These are phyloP conservation scores for Synchytrium microbalum DNA, from an alignment of 371 early-diverging fungal genomes.

Conservation along the genomic window DNA sequence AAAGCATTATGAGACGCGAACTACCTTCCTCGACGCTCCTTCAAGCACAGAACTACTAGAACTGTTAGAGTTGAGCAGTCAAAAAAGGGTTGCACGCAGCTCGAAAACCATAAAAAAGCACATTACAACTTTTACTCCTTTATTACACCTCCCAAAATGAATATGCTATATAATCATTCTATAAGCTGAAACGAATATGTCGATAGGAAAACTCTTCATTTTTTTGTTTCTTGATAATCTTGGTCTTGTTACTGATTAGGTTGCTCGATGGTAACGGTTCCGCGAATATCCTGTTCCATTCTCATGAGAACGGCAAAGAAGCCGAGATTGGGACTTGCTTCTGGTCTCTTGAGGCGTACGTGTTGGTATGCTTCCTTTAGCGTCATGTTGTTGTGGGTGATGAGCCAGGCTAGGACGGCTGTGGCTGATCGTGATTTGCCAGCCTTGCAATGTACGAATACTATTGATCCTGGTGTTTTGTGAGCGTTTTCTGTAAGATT, in stretches of 20 bases:
- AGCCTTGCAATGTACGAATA: conserved; percentile 81
- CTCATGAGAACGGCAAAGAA: conserved; percentile 69
- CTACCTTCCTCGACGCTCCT: too few relatives aligned
- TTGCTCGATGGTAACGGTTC: neutral
- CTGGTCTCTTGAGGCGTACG: conserved; percentile 59
- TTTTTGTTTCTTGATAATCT: too few relatives aligned
- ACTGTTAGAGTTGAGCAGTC: too few relatives aligned
- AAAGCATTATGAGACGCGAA: too few relatives aligned
- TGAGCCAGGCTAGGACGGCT: conserved; percentile 67
- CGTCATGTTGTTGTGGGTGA: conserved; percentile 57
- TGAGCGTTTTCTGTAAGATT: conserved; percentile 23
- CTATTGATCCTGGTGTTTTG: conserved; percentile 39
- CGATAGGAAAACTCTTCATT: too few relatives aligned
- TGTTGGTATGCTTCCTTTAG: conserved; percentile 65
- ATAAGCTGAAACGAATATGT: too few relatives aligned
- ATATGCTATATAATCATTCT: too few relatives aligned
- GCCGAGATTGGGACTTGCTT: conserved; percentile 78
- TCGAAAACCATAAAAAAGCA: too few relatives aligned
- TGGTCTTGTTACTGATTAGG: neutral
- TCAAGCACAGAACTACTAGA: too few relatives aligned
- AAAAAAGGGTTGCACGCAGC: too few relatives aligned
- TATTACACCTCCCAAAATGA: too few relatives aligned
- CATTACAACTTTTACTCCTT: too few relatives aligned
- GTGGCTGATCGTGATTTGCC: conserved; percentile 77
- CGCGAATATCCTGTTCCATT: conserved; percentile 47